Evolutionary conservation across 129 eudicot genomes (phyloP), one percentile per base, ranked within the genome.

Genomic region (Tagetes erecta): DNA sequence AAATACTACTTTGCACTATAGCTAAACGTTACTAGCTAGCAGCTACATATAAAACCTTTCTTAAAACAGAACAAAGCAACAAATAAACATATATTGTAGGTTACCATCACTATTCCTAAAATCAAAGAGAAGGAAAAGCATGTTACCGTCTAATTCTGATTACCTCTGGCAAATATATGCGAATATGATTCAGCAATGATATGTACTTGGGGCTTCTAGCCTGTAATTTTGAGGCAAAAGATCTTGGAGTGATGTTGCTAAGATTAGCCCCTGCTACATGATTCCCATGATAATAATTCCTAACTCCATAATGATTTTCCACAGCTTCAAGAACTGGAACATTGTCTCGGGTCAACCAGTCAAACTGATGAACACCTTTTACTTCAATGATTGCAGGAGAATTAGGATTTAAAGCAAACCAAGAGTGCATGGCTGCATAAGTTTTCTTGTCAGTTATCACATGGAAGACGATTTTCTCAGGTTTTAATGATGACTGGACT

Each of bases 91-190:
- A 62, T 73, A 60, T 8, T 38, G 7, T 63, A 50, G 60, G 71
- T 75, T 64, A 9, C 52, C 50, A 64, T 65, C 40, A 49, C 55
- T 8, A 4, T 11, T 55, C 56, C 68, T 59, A 47, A 27, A 71
- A 70, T 70, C 38, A 36, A 72, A 79, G 83, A 41, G 51, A 73
- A 80, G 71, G 74, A 68, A 58, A 56, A 60, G 55, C 64, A 67
- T 5, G 79, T 67, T 47, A 67, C 57, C 71, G 38, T 64, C 78
- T 36, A 40, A 80, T 39, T 66, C 59, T 56, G 56, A 78, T 83
- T 88, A 95, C 99, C 99, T 95, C 99, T 42, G 99, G 99, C 63
- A 95, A 85, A 88, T 95, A 95, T 78, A 95, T 91, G 52, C 99
- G 99, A 51, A 95, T 87, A 84, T 95, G 99, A 87, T 95, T 95